phyloP scores from a whole-genome alignment of 768 basidiomycete genomes.

The Hericium coralloides region DNA sequence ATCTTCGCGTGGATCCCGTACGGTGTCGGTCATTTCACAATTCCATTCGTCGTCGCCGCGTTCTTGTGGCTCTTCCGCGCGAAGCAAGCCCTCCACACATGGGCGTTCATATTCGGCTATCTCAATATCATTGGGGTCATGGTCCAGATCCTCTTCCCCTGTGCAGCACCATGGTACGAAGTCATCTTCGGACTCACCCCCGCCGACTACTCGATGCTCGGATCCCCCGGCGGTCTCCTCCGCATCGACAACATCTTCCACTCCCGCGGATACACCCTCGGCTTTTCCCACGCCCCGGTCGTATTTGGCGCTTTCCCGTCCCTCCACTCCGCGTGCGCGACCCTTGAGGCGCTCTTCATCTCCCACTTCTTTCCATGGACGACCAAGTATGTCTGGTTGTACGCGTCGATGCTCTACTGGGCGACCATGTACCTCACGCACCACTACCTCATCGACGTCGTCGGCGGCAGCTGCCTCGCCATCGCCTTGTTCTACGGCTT shows the following conservation, averaged over 20 bases:
- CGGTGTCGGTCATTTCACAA: constrained; percentile 83
- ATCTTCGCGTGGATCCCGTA: constrained; percentile 95
- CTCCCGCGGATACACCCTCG: constrained; percentile 60
- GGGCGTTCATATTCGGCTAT: constrained; percentile 84
- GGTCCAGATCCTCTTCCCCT: constrained; percentile 83
- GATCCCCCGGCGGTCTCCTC: constrained; percentile 87
- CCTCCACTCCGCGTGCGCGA: constrained; percentile 84
- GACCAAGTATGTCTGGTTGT: constrained; percentile 65
- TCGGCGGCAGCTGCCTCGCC: constrained; percentile 87
- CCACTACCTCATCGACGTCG: constrained; percentile 98
- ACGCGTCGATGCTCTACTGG: constrained; percentile 88
- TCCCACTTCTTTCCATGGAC: constrained; percentile 88
- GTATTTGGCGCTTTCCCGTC: constrained; percentile 97
- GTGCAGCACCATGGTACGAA: constrained; percentile 97
- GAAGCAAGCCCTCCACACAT: constrained; percentile 71
- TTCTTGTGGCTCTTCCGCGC: constrained; percentile 87
- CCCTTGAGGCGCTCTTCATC: constrained; percentile 87
- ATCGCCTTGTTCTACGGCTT: constrained; percentile 81
- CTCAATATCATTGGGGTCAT: constrained; percentile 87
- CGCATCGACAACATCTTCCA: constrained; percentile 89
- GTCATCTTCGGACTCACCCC: constrained; percentile 94
- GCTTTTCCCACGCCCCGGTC: constrained; percentile 83
- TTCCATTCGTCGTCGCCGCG: constrained; percentile 81
- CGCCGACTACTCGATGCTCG: constrained; percentile 85
- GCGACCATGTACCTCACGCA: constrained; percentile 98